Base-by-base conservation (phyloP, 345 rosid genomes). In the Eucalyptus tenuipes region DNA sequence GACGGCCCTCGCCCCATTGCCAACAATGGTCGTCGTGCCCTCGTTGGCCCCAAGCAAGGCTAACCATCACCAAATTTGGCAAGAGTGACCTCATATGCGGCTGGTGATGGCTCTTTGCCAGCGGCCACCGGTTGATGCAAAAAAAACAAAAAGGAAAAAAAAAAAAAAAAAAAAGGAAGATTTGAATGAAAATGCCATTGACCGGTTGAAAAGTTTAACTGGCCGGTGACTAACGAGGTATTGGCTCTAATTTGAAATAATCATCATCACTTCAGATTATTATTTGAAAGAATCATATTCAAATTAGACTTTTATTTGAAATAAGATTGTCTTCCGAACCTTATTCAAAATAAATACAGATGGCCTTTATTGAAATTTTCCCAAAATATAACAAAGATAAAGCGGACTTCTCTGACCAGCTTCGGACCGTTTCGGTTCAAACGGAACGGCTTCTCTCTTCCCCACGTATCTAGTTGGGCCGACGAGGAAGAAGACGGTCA, bases 71-170 rank as follows among this genome's bases (percentile, higher is more conserved):
- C 2, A 18, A 0, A 18, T 52, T 52, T 18, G 55, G 24, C 10
- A 1, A 52, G 9, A 10, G 10, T 52, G 55, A 24, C 4, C 57
- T 52, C 4, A 52, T 52, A 0, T 18, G 2, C 0, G 1, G 4
- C 1, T 52, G 0, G 57, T 52, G 57, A 52, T 10, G 10, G 57
- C 10, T 52, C 57, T 52, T 20, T 52, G 57, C 57, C 5, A 18
- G 0, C 0, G 0, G 0, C 25, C 57, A 52, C 10, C 20, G 3
- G 24, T 52, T 52, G n/a, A n/a, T n/a, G n/a, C n/a, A n/a, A n/a
- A n/a, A n/a, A n/a, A n/a, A n/a, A n/a, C n/a, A n/a, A n/a, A n/a
- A n/a, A n/a, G n/a, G n/a, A n/a, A n/a, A n/a, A 52, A 52, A 52
- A 45, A 45, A 3, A 4, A 45, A 12, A 12, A 45, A 18, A 1